Conservation (phyloP, 192 early-diverging fungal species). For the Backusella mclennaniae region DNA sequence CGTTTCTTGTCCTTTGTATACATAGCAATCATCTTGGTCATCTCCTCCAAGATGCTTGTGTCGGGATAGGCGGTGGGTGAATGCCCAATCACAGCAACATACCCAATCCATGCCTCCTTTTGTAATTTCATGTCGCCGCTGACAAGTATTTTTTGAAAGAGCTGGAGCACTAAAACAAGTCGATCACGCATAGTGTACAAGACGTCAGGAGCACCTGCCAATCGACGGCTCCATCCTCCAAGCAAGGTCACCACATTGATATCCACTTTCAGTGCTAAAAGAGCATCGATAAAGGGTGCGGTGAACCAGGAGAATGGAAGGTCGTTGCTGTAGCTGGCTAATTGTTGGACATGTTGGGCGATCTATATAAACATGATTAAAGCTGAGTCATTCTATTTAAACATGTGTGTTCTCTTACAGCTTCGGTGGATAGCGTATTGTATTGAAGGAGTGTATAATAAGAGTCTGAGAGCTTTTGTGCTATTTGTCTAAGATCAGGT, state of each 20-base stretch:
- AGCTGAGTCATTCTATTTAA: neutral
- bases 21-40: constrained; percentile 7
- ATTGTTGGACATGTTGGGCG: constrained; percentile 16
- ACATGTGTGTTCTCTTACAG: neutral
- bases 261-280: neutral
- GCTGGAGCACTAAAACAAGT: neutral
- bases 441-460: constrained; percentile 4
- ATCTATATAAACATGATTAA: constrained; percentile 11
- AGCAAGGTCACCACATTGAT: constrained; percentile 3
- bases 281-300: neutral
- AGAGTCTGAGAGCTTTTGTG: constrained; percentile 2
- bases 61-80: neutral
- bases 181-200: neutral
- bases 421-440: neutral
- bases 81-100: constrained; percentile 16
- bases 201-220: constrained; percentile 12
- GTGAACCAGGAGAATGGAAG: constrained; percentile 39
- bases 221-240: constrained; percentile 26
- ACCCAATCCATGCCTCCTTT: constrained; percentile 27
- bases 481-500: neutral
- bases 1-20: neutral
- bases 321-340: constrained; percentile 26
- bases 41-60: neutral
- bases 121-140: neutral
- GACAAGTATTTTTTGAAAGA: neutral